Evolutionary conservation across 129 eudicot species (phyloP), one percentile per base, ranked within the genome.

Genomic region (Artemisia annua): DNA sequence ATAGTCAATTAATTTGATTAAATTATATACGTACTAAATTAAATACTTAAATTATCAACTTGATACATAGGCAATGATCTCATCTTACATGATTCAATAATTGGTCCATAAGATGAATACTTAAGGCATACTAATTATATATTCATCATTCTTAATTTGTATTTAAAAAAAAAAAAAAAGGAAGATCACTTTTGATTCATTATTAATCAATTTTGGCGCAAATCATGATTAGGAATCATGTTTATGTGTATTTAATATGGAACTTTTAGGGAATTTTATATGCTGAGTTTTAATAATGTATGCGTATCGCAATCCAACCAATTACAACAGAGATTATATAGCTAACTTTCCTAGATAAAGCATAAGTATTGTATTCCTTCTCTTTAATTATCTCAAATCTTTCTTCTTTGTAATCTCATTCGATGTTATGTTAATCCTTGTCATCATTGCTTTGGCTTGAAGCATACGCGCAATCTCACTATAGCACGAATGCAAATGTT

Each of bases 151-250:
- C 48, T 28, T 48, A 16, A 66, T 69, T 49, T 16, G 59, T 46
- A 57, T 46, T 58, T 49, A 12, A 57, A 76, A 48, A 60, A 77
- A n/a, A n/a, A n/a, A n/a, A n/a, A n/a, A 20, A 77, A 77, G 81
- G 71, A 60, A 77, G 75, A 50, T 61, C 81, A 69, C 70, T 77
- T 77, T 77, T 77, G 44, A 69, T 67, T 52, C 49, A 69, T 18
- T 11, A 17, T 55, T 7, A 68, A 68, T 56, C 10, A 30, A 59
- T 0, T 39, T 2, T 22, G 71, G 35, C 15, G 4, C 49, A 46
- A 76, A 50, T 69, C 69, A 77, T 77, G 70, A 76, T 62, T 75
- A 30, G 65, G 48, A 77, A 60, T 77, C 68, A 77, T 50, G 64
- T 54, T 59, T 72, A 44, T 72, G 53, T 5, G 71, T 17, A 44